Evolutionary conservation across 2,329 filamentous ascomycete genomes (phyloP), one percentile per base, ranked within the genome.

Genomic region (Grosmannia clavigera): DNA sequence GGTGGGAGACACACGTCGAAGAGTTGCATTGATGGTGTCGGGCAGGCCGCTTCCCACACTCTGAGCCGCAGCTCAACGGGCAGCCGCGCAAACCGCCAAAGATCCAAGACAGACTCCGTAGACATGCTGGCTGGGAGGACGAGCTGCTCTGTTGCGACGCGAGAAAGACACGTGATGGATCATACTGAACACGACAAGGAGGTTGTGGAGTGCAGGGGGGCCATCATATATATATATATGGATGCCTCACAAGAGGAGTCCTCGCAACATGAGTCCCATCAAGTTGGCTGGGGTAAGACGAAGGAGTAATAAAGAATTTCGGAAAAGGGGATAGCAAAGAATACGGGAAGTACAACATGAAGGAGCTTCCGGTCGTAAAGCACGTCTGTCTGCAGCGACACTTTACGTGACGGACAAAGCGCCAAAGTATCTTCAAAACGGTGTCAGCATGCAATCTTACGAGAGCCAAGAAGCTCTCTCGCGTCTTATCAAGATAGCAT

Each of bases 1-100:
- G 51, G n/a, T 3, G 65, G 64, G 5, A 62, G 53, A 29, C 64
- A 63, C 19, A 66, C 52, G 38, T 66, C 64, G 29, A 66, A 67
- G 52, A 66, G 35, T 50, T 67, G 65, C 61, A 67, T 65, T 19
- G 65, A 61, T 31, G 66, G 66, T 14, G 57, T 53, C 27, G 61
- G 29, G n/a, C 60, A 56, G 11, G 62, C 61, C 1, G 64, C 63
- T 10, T 64, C 61, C 67, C 66, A 68, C 43, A 67, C 62, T 33
- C 61, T 58, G 16, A 67, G 61, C 33, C 64, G 66, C 10, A 68
- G 59, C 59, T 68, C 67, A 14, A 64, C 60, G 9, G 67, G 67
- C 31, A 68, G 57, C 4, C 58, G 55, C 29, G 60, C 11, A 57
- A 68, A 67, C 14, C 48, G 61, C 0, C 62, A 57, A 50, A 67